These are phyloP conservation scores for Nissolia schottii DNA, from an alignment of 306 rosid species.

Conservation along the genomic window DNA sequence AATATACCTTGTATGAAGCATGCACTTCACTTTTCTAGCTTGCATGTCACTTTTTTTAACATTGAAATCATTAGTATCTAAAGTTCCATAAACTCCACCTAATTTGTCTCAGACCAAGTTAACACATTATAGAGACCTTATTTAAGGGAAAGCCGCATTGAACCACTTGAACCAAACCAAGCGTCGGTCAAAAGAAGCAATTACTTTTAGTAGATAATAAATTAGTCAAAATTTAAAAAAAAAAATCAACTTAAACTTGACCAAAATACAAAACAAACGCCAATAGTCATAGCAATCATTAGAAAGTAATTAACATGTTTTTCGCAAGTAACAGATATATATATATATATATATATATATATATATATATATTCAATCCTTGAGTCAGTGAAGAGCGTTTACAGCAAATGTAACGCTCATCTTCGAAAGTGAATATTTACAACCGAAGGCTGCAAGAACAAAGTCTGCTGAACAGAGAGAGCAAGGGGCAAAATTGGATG, in stretches of 20 bases:
- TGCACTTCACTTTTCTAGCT: neutral
- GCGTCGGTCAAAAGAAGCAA: no score
- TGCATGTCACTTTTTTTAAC: neutral
- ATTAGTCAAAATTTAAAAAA: neutral
- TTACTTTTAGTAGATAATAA: neutral
- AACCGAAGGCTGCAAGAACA: conserved; percentile 70
- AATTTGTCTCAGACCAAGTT: no score
- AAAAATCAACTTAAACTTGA: neutral
- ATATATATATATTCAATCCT: conserved; percentile 27
- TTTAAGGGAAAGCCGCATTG: no score
- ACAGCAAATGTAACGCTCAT: conserved; percentile 31
- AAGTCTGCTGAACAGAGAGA: conserved; percentile 78
- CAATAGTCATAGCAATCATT: conserved; percentile 1
- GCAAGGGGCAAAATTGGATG: conserved; percentile 92
- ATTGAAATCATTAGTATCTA: no score
- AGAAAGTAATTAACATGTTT: neutral
- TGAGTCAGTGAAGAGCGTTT: conserved; percentile 10
- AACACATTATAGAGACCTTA: no score
- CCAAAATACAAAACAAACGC: neutral
- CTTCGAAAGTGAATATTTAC: conserved; percentile 90
- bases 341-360: no score
- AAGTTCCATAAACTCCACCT: no score
- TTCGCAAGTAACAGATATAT: neutral
- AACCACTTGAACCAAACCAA: no score
- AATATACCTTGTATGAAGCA: neutral